A percentile compares a stretch with the other conserved stretches of the same genome.
Conservation (phyloP, 1,284 basidiomycete species). For the Cystobasidium sp. region DNA sequence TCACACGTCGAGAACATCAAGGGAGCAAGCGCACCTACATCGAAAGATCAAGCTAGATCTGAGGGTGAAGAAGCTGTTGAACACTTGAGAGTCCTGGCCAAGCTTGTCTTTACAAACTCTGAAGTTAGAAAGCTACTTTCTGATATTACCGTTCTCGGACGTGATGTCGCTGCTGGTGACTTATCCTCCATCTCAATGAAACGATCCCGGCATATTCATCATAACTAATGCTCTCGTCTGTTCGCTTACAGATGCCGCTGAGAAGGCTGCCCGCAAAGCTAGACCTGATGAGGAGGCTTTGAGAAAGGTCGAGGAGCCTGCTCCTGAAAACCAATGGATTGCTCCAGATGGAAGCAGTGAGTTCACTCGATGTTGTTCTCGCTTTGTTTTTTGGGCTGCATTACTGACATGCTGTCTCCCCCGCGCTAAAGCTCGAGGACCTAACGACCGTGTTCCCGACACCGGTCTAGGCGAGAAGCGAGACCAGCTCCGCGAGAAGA, state of each 20-base stretch:
- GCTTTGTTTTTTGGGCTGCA: constrained; percentile 57
- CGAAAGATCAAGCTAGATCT: constrained; percentile 64
- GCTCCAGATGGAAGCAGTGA: constrained; percentile 58
- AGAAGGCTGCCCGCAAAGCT: constrained; percentile 72
- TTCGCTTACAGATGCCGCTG: constrained; percentile 72
- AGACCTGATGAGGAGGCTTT: constrained; percentile 72
- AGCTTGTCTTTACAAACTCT: constrained; percentile 82
- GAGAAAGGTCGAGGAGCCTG: constrained; percentile 68
- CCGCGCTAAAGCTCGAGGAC: constrained; percentile 49
- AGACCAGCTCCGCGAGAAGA: constrained; percentile 58
- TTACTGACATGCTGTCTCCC: neutral
- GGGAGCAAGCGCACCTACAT: constrained; percentile 62
- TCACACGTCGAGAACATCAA: constrained; percentile 60
- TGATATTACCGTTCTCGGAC: constrained; percentile 77
- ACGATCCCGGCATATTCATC: no score
- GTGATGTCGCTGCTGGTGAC: constrained; percentile 49
- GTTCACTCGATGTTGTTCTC: no score
- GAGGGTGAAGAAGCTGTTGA: constrained; percentile 67
- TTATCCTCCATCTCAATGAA: no score
- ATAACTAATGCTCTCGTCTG: no score
- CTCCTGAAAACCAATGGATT: constrained; percentile 63
- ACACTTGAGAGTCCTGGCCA: constrained; percentile 77
- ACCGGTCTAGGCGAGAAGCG: constrained; percentile 53
- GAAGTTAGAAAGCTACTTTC: constrained; percentile 86
- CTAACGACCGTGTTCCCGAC: constrained; percentile 51